Conservation (phyloP, 768 basidiomycete genomes). For the Lactifluus piperatus region DNA sequence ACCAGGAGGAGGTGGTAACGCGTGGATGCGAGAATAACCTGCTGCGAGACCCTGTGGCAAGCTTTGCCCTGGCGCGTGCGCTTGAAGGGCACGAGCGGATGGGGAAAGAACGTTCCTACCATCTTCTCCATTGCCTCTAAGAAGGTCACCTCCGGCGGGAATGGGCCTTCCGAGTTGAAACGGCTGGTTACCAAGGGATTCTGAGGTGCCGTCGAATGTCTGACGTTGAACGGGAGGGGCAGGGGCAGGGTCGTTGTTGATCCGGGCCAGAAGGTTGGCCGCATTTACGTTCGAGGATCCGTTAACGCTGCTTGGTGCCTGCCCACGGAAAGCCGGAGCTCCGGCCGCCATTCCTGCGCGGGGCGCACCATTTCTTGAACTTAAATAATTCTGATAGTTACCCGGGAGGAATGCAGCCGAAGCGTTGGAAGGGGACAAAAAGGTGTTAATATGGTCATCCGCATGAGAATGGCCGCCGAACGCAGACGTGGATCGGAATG, state of each 20-base stretch:
- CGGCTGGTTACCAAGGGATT: constrained; percentile 32
- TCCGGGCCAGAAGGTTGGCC: constrained; percentile 20
- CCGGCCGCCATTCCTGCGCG: constrained; percentile 24
- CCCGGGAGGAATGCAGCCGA: constrained; percentile 77
- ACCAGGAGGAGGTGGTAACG: constrained; percentile 36
- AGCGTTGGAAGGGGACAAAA: constrained; percentile 65
- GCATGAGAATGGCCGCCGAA: constrained; percentile 27
- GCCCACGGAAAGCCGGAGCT: constrained; percentile 20
- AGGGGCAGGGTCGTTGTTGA: constrained; percentile 17
- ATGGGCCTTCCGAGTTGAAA: constrained; percentile 32
- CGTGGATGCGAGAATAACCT: constrained; percentile 84
- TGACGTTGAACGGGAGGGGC: constrained; percentile 20
- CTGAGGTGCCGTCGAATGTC: constrained; percentile 25
- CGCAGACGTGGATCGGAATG: constrained; percentile 40
- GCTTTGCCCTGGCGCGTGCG: constrained; percentile 85
- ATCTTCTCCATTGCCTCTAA: constrained; percentile 24
- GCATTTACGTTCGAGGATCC: constrained; percentile 16
- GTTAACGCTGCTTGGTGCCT: constrained; percentile 7
- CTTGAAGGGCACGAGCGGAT: constrained; percentile 67
- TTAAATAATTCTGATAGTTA: constrained; percentile 55
- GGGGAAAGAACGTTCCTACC: constrained; percentile 44
- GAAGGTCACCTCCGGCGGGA: constrained; percentile 22
- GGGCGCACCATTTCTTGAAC: constrained; percentile 33
- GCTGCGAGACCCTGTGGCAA: constrained; percentile 89
- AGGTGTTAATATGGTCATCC: constrained; percentile 32